A percentile compares a stretch with the other conserved stretches of the same genome.
Evolutionary conservation across 352 stramenopile species (phyloP).

Genomic region (Globisporangium yorkense): DNA sequence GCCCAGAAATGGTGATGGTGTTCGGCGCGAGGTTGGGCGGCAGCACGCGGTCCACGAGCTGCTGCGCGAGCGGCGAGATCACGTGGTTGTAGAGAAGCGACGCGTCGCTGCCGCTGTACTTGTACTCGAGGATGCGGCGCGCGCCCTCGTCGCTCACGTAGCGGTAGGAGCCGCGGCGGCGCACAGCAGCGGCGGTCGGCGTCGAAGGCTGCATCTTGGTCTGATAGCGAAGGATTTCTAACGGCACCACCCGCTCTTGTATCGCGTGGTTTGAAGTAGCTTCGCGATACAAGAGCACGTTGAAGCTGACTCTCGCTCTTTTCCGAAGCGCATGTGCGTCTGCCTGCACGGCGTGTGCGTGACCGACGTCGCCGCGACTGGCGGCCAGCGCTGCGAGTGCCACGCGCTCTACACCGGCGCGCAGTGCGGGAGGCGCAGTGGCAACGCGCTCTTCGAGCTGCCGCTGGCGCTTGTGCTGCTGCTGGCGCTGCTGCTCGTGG

Average conservation of each 20-base stretch:
- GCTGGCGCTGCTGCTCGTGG: constrained; percentile 28
- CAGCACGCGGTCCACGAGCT: constrained; percentile 71
- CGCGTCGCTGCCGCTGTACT: constrained; percentile 83
- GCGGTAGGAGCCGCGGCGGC: constrained; percentile 23
- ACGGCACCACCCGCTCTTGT: no score
- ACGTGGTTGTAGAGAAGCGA: constrained; percentile 82
- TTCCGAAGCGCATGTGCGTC: constrained; percentile 2
- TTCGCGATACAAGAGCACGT: neutral
- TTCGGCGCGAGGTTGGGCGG: constrained; percentile 71
- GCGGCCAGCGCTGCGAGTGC: constrained; percentile 28
- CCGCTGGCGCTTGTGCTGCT: constrained; percentile 34
- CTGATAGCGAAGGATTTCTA: neutral
- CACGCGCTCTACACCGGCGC: constrained; percentile 36
- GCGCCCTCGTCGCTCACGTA: constrained; percentile 74
- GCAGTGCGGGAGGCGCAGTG: constrained; percentile 36
- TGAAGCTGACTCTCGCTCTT: neutral
- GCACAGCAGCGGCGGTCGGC: neutral
- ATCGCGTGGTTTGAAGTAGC: no score
- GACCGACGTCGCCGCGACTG: constrained; percentile 3
- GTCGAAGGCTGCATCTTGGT: neutral
- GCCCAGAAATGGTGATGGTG: constrained; percentile 74
- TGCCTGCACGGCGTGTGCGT: constrained; percentile 55
- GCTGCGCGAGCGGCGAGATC: constrained; percentile 69
- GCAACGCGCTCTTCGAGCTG: constrained; percentile 46
- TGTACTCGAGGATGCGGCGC: constrained; percentile 65